Conservation (phyloP, 805 yeast species). For the Barnettozyma wickerhamii region DNA sequence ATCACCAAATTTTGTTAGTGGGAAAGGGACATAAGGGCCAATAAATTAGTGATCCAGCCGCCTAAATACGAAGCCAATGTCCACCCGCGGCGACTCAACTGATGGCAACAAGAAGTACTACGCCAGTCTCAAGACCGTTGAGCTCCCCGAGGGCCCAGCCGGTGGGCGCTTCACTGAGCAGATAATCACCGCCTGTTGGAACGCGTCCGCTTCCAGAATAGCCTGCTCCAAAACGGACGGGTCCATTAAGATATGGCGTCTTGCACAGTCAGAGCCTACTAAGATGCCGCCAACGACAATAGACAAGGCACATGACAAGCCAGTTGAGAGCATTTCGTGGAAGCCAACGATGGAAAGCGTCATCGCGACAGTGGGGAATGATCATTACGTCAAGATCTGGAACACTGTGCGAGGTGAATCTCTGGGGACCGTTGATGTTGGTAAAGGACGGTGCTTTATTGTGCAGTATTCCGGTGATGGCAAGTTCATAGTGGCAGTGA, state of each 20-base stretch:
- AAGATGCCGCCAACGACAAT: constrained; percentile 28
- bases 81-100: background rate
- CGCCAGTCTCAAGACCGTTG: constrained; percentile 3
- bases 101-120: background rate
- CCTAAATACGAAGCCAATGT: too few species aligned
- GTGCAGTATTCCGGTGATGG: constrained; percentile 35
- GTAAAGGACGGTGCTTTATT: constrained; percentile 25
- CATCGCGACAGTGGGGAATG: constrained; percentile 48
- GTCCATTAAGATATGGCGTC: constrained; percentile 29
- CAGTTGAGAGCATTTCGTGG: constrained; percentile 44
- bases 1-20: too few species aligned
- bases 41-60: too few species aligned
- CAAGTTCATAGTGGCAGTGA: constrained; percentile 38
- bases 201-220: constrained; percentile 26
- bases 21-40: too few species aligned
- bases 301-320: constrained; percentile 35
- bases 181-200: constrained; percentile 24
- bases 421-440: constrained; percentile 30
- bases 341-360: constrained; percentile 41
- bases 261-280: constrained; percentile 27
- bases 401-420: constrained; percentile 32
- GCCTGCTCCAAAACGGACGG: constrained; percentile 27
- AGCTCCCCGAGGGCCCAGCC: background rate
- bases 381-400: constrained; percentile 44
- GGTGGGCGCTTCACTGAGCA: constrained; percentile 4